phyloP scores from a whole-genome alignment of 495 filamentous ascomycete species.

The Talaromyces proteolyticus region DNA sequence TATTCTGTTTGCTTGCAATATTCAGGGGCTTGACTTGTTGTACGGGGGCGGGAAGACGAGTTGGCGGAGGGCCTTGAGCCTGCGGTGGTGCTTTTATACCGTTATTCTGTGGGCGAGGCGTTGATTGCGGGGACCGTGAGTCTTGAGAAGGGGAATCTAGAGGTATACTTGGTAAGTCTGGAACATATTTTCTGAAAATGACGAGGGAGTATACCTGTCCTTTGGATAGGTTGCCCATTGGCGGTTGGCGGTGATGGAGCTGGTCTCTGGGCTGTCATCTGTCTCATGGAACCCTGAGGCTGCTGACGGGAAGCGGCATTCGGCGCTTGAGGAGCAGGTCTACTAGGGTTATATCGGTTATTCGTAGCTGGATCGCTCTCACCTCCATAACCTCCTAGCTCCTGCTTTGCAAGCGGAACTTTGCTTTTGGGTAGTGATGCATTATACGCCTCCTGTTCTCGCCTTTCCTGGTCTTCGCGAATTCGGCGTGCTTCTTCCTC shows the following conservation, averaged over 20 bases:
- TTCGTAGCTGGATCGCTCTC: slow-evolving; percentile 39
- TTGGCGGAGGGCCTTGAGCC: slow-evolving; percentile 36
- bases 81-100: slow-evolving; percentile 25
- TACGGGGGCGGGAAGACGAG: slow-evolving; percentile 57
- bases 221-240: slow-evolving; percentile 2
- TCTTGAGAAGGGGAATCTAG: slow-evolving; percentile 14
- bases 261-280: slow-evolving; percentile 49
- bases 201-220: too few relatives aligned
- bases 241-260: slow-evolving; percentile 50
- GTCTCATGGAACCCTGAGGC: slow-evolving; percentile 34
- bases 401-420: slow-evolving; percentile 77
- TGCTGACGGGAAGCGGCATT: slow-evolving; percentile 35
- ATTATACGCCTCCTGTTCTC: slow-evolving; percentile 80
- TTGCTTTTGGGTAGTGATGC: slow-evolving; percentile 75
- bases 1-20: slow-evolving; percentile 69
- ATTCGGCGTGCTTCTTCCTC: slow-evolving; percentile 45
- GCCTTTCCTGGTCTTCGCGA: slow-evolving; percentile 54
- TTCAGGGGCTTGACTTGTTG: slow-evolving; percentile 81
- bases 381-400: slow-evolving; percentile 64
- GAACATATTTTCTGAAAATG: slow-evolving; percentile 18
- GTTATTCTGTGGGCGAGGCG: slow-evolving; percentile 35
- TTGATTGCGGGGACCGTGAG: slow-evolving; percentile 37
- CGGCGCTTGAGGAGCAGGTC: slow-evolving; percentile 54
- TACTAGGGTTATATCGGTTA: slow-evolving; percentile 74
- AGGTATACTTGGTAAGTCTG: neutral